Evolutionary conservation across 2,329 filamentous ascomycete species (phyloP).

Genomic region (Epichloe brachyelytri): DNA sequence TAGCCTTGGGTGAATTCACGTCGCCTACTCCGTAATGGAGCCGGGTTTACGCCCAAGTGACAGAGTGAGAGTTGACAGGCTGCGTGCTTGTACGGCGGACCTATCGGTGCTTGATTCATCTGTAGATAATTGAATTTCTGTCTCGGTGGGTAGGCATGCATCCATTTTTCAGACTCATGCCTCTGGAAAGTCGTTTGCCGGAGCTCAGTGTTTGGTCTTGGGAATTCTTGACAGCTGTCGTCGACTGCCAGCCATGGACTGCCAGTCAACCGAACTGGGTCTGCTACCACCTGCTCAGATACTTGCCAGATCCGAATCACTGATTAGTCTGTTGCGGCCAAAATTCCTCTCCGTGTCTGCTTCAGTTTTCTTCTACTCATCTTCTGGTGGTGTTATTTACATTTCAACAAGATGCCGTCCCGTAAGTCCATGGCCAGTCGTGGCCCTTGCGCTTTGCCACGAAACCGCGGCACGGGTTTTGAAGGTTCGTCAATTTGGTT

Average conservation of each 20-base stretch:
- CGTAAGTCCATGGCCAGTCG: slow-evolving; percentile 12
- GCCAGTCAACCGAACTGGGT: background rate
- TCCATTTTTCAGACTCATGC: too few relatives aligned
- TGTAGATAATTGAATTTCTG: too few relatives aligned
- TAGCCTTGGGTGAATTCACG: too few relatives aligned
- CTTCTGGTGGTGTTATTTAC: background rate
- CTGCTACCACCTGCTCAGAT: background rate
- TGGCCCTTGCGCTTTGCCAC: slow-evolving; percentile 28
- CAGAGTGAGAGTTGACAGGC: background rate
- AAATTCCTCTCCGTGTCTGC: too few relatives aligned
- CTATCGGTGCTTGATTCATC: background rate
- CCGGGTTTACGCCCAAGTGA: too few relatives aligned
- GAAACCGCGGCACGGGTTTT: slow-evolving; percentile 49
- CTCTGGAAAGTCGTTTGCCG: background rate
- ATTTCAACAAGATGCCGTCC: background rate
- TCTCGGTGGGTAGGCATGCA: too few relatives aligned
- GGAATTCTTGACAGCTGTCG: background rate
- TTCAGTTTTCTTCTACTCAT: too few relatives aligned
- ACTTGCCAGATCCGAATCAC: background rate
- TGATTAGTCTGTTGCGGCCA: too few relatives aligned
- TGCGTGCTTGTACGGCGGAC: background rate
- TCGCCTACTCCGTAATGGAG: too few relatives aligned
- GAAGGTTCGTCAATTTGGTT: slow-evolving; percentile 36
- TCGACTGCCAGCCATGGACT: background rate
- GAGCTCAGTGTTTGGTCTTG: too few relatives aligned